Evolutionary conservation across 2,329 filamentous ascomycete genomes (phyloP).

Genomic region (Leptographium procerum): DNA sequence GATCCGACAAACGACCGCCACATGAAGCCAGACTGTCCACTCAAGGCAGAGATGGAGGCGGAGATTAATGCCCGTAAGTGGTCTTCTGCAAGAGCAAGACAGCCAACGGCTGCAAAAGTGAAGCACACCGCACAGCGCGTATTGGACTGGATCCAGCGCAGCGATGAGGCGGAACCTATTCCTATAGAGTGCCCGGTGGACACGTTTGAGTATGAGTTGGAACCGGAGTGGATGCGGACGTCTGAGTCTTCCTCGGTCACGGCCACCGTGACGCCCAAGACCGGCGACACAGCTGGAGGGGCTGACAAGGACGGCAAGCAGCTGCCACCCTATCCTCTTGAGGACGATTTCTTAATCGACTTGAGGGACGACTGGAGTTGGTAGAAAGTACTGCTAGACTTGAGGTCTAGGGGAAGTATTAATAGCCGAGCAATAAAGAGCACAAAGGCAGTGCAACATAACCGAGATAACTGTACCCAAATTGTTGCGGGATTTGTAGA

Average conservation of each 20-base stretch:
- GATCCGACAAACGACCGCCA: conserved; percentile 5
- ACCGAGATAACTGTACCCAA: too few species aligned
- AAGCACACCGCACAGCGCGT: not conserved
- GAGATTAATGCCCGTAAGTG: not conserved
- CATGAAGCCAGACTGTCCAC: conserved; percentile 6
- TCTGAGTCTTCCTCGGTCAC: not conserved
- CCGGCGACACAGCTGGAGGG: not conserved
- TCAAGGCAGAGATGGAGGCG: not conserved
- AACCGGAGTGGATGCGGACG: not conserved
- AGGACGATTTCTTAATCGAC: not conserved
- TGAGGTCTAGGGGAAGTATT: not conserved
- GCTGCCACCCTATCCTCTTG: not conserved
- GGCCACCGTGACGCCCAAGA: too few species aligned
- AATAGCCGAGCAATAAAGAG: not conserved
- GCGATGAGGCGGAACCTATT: not conserved
- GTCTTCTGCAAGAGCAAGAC: not conserved
- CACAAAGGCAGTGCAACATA: not conserved
- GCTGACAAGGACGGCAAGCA: not conserved
- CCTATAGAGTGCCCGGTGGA: not conserved
- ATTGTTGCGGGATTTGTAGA: not conserved
- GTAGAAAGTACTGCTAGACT: not conserved
- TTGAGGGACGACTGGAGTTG: not conserved
- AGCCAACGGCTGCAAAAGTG: not conserved
- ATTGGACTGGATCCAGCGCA: not conserved
- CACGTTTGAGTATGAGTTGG: not conserved